Base-by-base conservation (phyloP, 1,284 basidiomycete genomes). In the Rhodotorula sp. region DNA sequence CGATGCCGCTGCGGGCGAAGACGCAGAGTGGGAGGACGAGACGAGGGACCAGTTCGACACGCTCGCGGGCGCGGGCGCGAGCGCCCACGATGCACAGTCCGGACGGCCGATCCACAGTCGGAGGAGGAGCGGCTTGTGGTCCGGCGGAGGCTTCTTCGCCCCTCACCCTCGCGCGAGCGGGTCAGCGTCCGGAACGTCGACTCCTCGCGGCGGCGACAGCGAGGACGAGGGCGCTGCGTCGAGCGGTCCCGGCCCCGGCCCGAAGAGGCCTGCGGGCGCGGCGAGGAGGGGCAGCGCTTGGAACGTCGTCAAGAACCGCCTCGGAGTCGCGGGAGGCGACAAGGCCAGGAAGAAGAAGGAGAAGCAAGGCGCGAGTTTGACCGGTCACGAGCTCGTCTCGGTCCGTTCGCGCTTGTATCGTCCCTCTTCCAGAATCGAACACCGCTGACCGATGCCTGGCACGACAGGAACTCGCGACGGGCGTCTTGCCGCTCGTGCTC, bases 401-500 rank as follows among this genome's bases (percentile, higher is more conserved):
- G 73, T 74, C 37, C 31, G 69, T 6, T 65, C 30, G 11, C 1
- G 13, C 20, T 30, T 30, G 5, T 15, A 20, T n/a, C n/a, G n/a
- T n/a, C n/a, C n/a, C n/a, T n/a, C 46, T 24, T 44, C 24, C 50
- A 30, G 8, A 2, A 20, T n/a, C n/a, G 15, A 10, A 7, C 48
- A 18, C 2, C 2, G 22, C 34, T 7, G 26, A 28, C 3, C 50
- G 37, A 5, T 2, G 22, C 2, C 24, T 6, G 28, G 55, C 20
- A 48, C n/a, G 1, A 3, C 40, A 74, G 73, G 71, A 72, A 57
- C 62, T 75, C 52, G 65, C 73, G 20, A 68, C 67, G 5, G 73
- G 73, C 46, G 68, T 65, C 16, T 62, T 75, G 1, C 73, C 73
- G 11, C 67, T 75, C 57, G 73, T 73, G 16, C 63, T 75, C 55